phyloP scores from a whole-genome alignment of 768 basidiomycete genomes.

The Tephrocybe sp. region DNA sequence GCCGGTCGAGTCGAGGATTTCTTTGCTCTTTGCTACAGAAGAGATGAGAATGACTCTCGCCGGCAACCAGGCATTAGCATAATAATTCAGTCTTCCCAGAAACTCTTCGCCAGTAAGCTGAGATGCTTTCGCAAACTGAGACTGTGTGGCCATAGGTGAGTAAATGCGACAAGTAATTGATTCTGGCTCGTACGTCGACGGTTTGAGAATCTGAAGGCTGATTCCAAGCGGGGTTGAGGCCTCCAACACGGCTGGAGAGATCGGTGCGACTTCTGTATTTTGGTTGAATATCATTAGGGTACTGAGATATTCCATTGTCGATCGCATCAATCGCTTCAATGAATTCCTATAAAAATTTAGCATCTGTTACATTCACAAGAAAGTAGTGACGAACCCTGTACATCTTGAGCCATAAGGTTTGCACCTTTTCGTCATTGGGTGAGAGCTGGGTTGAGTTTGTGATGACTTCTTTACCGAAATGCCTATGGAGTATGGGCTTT shows the following conservation, averaged over 20 bases:
- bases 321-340: conserved; percentile 94
- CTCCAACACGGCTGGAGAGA: conserved; percentile 78
- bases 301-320: conserved; percentile 93
- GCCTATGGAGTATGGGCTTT: conserved; percentile 43
- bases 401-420: conserved; percentile 82
- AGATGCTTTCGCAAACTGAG: conserved; percentile 78
- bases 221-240: conserved; percentile 94
- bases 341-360: conserved; percentile 59
- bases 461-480: conserved; percentile 88
- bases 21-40: conserved; percentile 57
- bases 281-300: conserved; percentile 61
- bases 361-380: neutral
- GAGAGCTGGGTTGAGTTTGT: conserved; percentile 54
- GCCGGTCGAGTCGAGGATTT: conserved; percentile 64
- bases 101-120: conserved; percentile 85
- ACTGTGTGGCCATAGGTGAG: conserved; percentile 36
- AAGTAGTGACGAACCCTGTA: conserved; percentile 59
- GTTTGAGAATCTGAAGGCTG: conserved; percentile 62
- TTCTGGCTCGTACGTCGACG: conserved; percentile 62
- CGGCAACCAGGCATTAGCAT: conserved; percentile 89
- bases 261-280: conserved; percentile 81
- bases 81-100: conserved; percentile 73
- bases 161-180: neutral
- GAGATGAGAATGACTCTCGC: conserved; percentile 76
- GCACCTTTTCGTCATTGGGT: conserved; percentile 60